Conservation (phyloP, 192 early-diverging fungal genomes). For the Neocallimastix lanati region DNA sequence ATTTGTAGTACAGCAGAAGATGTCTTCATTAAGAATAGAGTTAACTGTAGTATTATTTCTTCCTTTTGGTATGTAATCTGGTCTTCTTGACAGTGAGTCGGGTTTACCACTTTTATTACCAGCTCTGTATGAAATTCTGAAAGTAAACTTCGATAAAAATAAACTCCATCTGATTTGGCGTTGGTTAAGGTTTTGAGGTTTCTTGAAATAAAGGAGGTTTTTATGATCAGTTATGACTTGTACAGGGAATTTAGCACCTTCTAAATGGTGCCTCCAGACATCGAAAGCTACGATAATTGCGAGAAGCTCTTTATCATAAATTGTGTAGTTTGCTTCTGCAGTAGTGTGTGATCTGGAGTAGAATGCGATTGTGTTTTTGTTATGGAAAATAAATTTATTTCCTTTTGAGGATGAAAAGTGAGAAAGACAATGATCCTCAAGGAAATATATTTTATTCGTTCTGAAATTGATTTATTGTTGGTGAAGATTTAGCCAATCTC, state of each 20-base stretch:
- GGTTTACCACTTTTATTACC: conserved; percentile 10
- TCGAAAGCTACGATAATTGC: conserved; percentile 16
- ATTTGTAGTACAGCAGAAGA: too few relatives aligned
- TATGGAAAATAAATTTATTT: too few relatives aligned
- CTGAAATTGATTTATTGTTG: too few relatives aligned
- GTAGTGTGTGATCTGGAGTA: background rate
- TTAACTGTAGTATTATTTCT: too few relatives aligned
- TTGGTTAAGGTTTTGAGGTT: conserved; percentile 4
- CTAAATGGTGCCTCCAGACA: conserved; percentile 15
- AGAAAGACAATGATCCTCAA: too few relatives aligned
- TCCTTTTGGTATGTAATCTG: too few relatives aligned
- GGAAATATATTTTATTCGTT: too few relatives aligned
- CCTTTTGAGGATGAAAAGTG: too few relatives aligned
- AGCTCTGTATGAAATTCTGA: conserved; percentile 7
- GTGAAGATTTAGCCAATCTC: too few relatives aligned
- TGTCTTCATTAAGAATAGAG: too few relatives aligned
- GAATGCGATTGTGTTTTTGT: too few relatives aligned
- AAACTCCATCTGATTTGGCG: conserved; percentile 12
- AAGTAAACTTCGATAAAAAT: conserved; percentile 5
- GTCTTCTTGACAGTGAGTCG: conserved; percentile 8
- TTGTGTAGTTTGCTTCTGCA: conserved; percentile 13
- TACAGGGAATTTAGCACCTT: conserved; percentile 3
- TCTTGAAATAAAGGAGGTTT: conserved; percentile 16
- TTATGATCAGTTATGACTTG: conserved; percentile 17
- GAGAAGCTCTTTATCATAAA: conserved; percentile 15